These are phyloP conservation scores for Hymenoscyphus fructigenus DNA, from an alignment of 2,329 filamentous ascomycete genomes.

Conservation along the genomic window DNA sequence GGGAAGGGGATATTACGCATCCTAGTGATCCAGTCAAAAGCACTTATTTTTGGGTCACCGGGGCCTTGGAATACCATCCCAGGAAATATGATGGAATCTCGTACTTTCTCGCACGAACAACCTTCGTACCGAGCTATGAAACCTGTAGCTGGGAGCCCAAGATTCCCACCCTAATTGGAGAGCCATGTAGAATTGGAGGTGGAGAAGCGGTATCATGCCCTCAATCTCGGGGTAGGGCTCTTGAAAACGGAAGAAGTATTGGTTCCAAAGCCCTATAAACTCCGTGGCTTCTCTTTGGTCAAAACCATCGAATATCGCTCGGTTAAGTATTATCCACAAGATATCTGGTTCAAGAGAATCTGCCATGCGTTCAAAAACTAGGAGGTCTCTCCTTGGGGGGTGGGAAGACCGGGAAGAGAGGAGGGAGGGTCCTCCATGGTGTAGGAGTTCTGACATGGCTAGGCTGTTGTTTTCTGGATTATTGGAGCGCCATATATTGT, in stretches of 20 bases:
- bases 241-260: background rate
- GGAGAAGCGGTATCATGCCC: background rate
- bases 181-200: slow-evolving; percentile 7
- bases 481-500: background rate
- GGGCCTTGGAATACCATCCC: background rate
- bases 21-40: background rate
- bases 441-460: background rate
- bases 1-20: background rate
- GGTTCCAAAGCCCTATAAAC: slow-evolving; percentile 2
- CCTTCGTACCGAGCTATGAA: background rate
- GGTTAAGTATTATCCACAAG: background rate
- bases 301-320: background rate
- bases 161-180: slow-evolving; percentile 10
- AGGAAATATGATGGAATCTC: background rate
- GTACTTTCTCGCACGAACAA: background rate
- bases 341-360: background rate
- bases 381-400: background rate
- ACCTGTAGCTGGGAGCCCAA: slow-evolving; percentile 5
- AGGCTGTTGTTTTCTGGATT: background rate
- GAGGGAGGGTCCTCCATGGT: background rate
- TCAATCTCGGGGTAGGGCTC: background rate
- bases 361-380: background rate
- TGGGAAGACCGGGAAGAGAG: background rate
- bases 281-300: background rate
- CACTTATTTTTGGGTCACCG: background rate